phyloP scores from a whole-genome alignment of 805 yeast genomes.

The Sporopachydermia quercuum region DNA sequence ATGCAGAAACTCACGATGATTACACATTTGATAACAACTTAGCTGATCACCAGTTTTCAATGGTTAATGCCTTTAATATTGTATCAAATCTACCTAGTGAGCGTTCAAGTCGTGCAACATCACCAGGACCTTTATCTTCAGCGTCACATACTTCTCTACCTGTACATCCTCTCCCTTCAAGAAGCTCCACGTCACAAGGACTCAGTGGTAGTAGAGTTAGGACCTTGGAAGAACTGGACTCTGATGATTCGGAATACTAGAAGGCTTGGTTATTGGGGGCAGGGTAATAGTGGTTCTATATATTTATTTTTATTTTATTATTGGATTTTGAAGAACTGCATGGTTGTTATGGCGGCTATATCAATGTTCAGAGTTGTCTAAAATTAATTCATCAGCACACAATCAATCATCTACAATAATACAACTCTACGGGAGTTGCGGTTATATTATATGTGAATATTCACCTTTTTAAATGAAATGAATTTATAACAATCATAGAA shows the following conservation, averaged over 20 bases:
- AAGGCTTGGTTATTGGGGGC: too few species aligned
- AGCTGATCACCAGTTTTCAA: neutral
- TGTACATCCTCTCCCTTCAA: neutral
- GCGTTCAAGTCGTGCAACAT: neutral
- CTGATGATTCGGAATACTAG: conserved; percentile 1
- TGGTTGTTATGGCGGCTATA: too few species aligned
- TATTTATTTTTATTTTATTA: too few species aligned
- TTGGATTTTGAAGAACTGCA: too few species aligned
- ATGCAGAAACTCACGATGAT: neutral
- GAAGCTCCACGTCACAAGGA: neutral
- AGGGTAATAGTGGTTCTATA: too few species aligned
- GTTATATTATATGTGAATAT: too few species aligned
- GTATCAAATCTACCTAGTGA: neutral
- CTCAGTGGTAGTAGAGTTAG: neutral
- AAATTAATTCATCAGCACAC: too few species aligned
- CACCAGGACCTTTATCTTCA: neutral
- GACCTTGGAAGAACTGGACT: neutral
- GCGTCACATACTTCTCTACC: neutral
- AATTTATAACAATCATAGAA: too few species aligned
- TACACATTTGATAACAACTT: neutral
- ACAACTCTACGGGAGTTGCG: too few species aligned
- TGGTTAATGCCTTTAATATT: neutral
- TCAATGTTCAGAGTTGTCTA: too few species aligned
- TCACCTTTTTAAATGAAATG: too few species aligned
- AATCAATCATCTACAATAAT: too few species aligned